Evolutionary conservation across 1,139 yeast species (phyloP), one percentile per base, ranked within the genome.

Genomic region (Geotrichum citri-aurantii): DNA sequence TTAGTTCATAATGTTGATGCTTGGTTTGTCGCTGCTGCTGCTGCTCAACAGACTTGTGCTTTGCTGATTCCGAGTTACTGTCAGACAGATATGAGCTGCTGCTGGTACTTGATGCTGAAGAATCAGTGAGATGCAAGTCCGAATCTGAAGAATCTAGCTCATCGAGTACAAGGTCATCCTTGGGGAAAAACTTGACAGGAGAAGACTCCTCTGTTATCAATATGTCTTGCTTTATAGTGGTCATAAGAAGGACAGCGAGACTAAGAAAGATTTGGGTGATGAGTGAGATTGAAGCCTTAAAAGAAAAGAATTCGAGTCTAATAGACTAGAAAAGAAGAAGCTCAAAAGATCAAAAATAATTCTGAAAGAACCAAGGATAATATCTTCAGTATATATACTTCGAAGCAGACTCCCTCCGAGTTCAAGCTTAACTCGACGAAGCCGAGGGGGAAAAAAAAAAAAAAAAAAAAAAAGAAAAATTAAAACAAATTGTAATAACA

Each of bases 1-100:
- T 52, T 21, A 60, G 57, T 11, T 55, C 60, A 26, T 56, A 56
- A 40, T 24, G 23, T 29, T 48, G 48, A 23, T 26, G 26, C n/a
- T 24, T 40, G 11, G 54, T 19, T 6, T 26, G 19, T 17, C 2
- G 1, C 44, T 37, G 44, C 17, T 37, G 1, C 44, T 37, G 44
- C 17, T 37, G 19, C 17, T 37, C n/a, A 12, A 17, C 21, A 12
- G 44, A 37, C 17, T 14, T 37, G 17, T 37, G 44, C 44, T 37
- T 37, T n/a, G 44, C 17, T 11, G 44, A 37, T 37, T 37, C 17
- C n/a, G 21, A 37, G 19, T 17, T 37, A 17, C 19, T n/a, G 6
- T 37, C 44, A 37, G 44, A 37, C 2, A 37, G 8, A 17, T 37
- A 37, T n/a, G 44, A 37, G n/a, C 44, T 37, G 21, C 10, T 37